Evolutionary conservation across 2,329 filamentous ascomycete genomes (phyloP), one percentile per base, ranked within the genome.

Genomic region (Aschersonia sp.): DNA sequence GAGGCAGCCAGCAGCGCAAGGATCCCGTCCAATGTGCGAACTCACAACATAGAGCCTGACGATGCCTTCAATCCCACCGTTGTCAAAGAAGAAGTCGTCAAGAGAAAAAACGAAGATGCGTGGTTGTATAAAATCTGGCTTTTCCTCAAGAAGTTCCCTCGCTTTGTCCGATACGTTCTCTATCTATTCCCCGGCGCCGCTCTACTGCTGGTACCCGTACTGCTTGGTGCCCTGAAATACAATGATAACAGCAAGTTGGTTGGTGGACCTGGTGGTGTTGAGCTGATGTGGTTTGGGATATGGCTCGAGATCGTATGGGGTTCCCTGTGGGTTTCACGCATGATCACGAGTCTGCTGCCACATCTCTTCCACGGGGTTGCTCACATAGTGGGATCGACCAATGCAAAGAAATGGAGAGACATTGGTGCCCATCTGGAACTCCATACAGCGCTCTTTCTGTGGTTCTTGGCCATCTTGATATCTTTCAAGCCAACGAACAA

Each of bases 281-380:
- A 79, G 52, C 69, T 96, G 43, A 69, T 88, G 51, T 97, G 91
- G 91, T 96, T 97, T 59, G 85, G 85, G 31, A 88, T 96, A 52
- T 97, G 91, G 91, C 74, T 96, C 20, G 86, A 95, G 63, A 87
- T 95, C 42, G 75, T 96, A 30, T 97, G 91, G 91, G 73, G 91
- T 52, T 88, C 88, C 0, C 72, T 96, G 0, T 97, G 91, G 91
- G 82, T 84, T 28, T 84, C 73, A 1, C 70, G 75, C 9, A 75
- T 78, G 59, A 54, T 72, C 42, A 75, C 72, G 3, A 69, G 71
- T 30, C 59, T 75, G 38, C 63, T 78, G 53, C 75, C 75, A 0
- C 63, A 60, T 30, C 48, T 68, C 5, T 67, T 78, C 49, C 65
- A 67, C 40, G 56, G 65, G 6, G 32, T 85, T 12, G 81, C 87